Evolutionary conservation across 1,284 basidiomycete species (phyloP), one percentile per base, ranked within the genome.

Genomic region (Farysia itapuensis): DNA sequence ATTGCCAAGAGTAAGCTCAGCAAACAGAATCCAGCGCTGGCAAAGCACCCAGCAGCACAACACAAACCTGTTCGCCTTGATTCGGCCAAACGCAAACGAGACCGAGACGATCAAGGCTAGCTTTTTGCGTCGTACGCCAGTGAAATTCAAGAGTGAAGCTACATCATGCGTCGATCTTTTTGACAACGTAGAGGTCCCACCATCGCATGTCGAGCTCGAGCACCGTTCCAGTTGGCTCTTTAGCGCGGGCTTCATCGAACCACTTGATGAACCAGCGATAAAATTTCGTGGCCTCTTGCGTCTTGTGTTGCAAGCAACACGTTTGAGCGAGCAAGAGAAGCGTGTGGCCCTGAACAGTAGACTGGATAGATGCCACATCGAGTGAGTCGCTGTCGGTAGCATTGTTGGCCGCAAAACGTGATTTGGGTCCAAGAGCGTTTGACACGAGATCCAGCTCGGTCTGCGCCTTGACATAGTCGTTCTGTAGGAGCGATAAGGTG

Each of bases 21-120:
- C 22, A 47, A 33, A 7, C 53, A 75, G 2, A 58, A 67, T 0
- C 20, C 38, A 5, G 58, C 65, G 42, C 42, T 76, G 18, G 71
- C 69, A 2, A 26, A 63, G 18, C 72, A 74, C 45, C 70, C 74
- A 1, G 65, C 70, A 2, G 67, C 72, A 5, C 64, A 65, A 41
- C 43, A 54, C 18, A 46, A 45, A 15, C 57, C 50, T n/a, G 23
- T 53, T 20, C 45, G 39, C 25, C n/a, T n/a, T n/a, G 49, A 59
- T 30, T 38, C 3, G 8, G 28, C 35, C 2, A 63, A 63, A 34
- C 28, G 59, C 14, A 63, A 63, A 20, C 24, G 58, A 6, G 58
- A 56, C 7, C 39, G 50, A 15, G 57, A 60, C 21, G 58, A 63
- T 20, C 52, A 63, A 32, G 58, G 52, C 0, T 59, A 33, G 30